Base-by-base conservation (phyloP, 1,284 basidiomycete genomes). In the Cryptococcus sp. region DNA sequence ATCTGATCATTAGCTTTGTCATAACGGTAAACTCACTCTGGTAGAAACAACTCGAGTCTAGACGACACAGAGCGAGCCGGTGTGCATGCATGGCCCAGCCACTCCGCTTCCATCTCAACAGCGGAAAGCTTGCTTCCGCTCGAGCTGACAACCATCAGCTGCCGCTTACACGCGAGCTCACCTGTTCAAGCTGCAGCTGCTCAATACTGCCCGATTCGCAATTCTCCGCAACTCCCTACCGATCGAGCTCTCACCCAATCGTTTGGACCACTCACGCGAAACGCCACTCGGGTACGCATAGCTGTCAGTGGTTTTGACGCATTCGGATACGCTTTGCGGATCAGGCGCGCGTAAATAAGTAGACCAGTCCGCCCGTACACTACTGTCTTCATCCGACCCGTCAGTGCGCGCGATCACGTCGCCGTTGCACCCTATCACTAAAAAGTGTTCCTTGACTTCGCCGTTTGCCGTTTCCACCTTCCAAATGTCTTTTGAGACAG, bases 131-230 rank as follows among this genome's bases (percentile, higher is more conserved):
- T 64, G 8, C 50, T 23, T 2, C 74, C 74, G 22, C 61, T 66
- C 42, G 68, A 66, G 40, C 74, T 76, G 60, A 22, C 25, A 23
- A 45, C 27, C 61, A 45, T 64, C 53, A 47, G 8, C 13, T 20
- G 20, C 42, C 39, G 20, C 17, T 27, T 23, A 6, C 11, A 51
- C 46, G 11, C 30, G n/a, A 5, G 39, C 63, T 47, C 51, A 71
- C 74, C 71, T 72, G 58, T 72, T 70, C 11, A 66, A 41, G 0
- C 52, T 63, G 53, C 71, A 73, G 50, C 70, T 69, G 4, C 64
- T 50, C 13, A 72, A 50, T 3, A 68, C 70, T 1, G 58, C 68
- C 20, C 71, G 50, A 27, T 65, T 45, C 5, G 70, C 72, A 7
- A 72, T 61, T 5, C 22, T 47, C 53, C n/a, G 3, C 6, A 6